A percentile compares a stretch with the other conserved stretches of the same genome.
Evolutionary conservation across 2,329 filamentous ascomycete species (phyloP).

Genomic region (Chrysoporthe austroafricana): DNA sequence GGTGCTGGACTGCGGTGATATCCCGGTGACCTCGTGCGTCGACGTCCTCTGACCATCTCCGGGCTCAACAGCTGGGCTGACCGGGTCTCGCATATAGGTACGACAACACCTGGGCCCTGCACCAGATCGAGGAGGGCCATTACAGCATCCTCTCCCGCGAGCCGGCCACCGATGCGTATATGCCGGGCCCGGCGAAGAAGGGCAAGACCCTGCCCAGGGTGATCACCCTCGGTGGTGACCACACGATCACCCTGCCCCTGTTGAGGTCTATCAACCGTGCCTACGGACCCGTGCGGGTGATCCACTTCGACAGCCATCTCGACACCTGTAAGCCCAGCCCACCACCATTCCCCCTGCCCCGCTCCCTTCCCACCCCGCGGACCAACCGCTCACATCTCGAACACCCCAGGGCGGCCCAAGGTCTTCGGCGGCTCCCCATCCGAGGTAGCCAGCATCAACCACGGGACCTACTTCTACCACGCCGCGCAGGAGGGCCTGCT

Average conservation of each 20-base stretch:
- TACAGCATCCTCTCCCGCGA: conserved; percentile 72
- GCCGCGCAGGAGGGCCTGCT: conserved; percentile 78
- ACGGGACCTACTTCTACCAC: conserved; percentile 89
- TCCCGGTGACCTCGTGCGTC: conserved; percentile 79
- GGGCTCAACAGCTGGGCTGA: background rate
- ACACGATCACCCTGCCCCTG: conserved; percentile 64
- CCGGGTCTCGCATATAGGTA: conserved; percentile 55
- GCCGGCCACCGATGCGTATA: conserved; percentile 70
- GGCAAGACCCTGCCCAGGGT: conserved; percentile 78
- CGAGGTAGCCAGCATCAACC: conserved; percentile 77
- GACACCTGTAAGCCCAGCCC: conserved; percentile 61
- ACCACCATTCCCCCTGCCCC: background rate
- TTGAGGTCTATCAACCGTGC: conserved; percentile 63
- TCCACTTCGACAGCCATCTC: conserved; percentile 66
- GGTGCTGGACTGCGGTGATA: conserved; percentile 81
- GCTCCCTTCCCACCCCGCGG: background rate
- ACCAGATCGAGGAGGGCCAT: conserved; percentile 86
- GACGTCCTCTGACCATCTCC: no score
- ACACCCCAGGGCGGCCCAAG: conserved; percentile 70
- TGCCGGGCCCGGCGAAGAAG: conserved; percentile 69
- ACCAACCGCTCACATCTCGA: background rate
- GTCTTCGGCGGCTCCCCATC: conserved; percentile 84
- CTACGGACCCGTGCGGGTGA: conserved; percentile 64
- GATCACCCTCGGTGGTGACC: conserved; percentile 74
- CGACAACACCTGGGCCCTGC: conserved; percentile 79